Evolutionary conservation across 345 rosid genomes (phyloP).

Genomic region (Bruguiera gymnorhiza): DNA sequence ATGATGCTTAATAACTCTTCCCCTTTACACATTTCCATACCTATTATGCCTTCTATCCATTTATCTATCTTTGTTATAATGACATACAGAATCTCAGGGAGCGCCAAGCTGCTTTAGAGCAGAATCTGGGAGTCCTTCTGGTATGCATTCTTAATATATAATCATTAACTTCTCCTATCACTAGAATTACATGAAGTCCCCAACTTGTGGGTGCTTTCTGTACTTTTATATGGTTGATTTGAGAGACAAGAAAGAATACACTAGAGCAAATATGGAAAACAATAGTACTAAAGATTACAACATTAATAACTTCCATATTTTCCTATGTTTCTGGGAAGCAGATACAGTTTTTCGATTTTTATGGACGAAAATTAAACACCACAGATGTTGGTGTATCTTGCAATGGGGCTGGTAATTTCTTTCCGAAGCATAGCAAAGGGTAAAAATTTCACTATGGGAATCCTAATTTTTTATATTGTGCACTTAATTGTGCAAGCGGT

Average conservation of each 20-base stretch:
- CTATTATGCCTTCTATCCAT: background rate
- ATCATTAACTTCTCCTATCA: background rate
- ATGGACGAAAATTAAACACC: conserved; percentile 78
- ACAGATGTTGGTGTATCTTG: conserved; percentile 88
- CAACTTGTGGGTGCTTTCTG: background rate
- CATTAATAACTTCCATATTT: background rate
- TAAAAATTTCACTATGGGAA: conserved; percentile 22
- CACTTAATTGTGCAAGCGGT: background rate
- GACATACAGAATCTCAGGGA: conserved; percentile 51
- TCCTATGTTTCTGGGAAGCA: conserved; percentile 28
- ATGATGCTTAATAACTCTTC: too few relatives aligned
- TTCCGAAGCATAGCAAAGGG: conserved; percentile 70
- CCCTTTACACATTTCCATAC: too few relatives aligned
- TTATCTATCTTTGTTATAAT: background rate
- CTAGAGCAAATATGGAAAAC: background rate
- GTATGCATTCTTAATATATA: conserved; percentile 35
- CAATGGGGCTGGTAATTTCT: conserved; percentile 61
- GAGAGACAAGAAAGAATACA: background rate
- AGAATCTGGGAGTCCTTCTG: conserved; percentile 84
- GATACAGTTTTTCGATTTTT: conserved; percentile 87
- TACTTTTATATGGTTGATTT: background rate
- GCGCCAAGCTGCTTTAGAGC: conserved; percentile 50
- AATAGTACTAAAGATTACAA: background rate
- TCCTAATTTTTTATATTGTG: conserved; percentile 2
- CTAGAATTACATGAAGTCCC: background rate